Base-by-base conservation (phyloP, 306 rosid genomes). In the Malus sieversii region DNA sequence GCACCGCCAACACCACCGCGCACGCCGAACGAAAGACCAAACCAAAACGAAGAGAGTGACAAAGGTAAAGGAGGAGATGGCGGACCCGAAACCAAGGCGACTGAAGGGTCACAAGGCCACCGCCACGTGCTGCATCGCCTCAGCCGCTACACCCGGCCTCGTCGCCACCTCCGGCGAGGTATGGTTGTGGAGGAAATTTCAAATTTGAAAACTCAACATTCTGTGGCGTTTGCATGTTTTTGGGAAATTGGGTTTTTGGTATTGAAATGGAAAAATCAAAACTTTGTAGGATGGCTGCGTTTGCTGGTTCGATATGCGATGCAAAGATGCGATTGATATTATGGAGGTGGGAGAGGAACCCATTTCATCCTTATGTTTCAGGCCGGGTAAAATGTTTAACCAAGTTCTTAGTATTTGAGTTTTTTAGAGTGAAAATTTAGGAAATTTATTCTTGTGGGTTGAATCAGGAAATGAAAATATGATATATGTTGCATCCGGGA, bases 231-330 rank as follows among this genome's bases (percentile, higher is more conserved):
- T 53, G 1, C 35, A 20, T 13, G 14, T 38, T 51, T 62, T 44
- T 62, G 27, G 35, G 22, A n/a, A 46, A 22, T 44, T 68, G 30
- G 35, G 38, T 68, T 5, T 68, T 42, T 6, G 32, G 58, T 44
- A 14, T 4, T 12, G 58, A 23, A 68, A 40, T 68, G 29, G 16
- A 61, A 14, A 6, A 1, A n/a, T 22, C 4, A 0, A 25, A 10
- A 2, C 14, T 35, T 27, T 62, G 71, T 58, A 87, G 98, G 98
- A 94, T 80, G 98, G 97, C 62, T 84, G 90, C 48, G 87, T 94
- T 78, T 91, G 97, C 86, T 94, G 97, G 98, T 94, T 94, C 83
- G 98, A 91, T 75, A 73, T 94, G 96, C 87, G 97, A 66, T 87
- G 97, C 87, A 83, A 76, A 72, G 90, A 90, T 71, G 94, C 84